Evolutionary conservation across 352 stramenopile genomes (phyloP), one percentile per base, ranked within the genome.

Genomic region (Pythium aquatile): DNA sequence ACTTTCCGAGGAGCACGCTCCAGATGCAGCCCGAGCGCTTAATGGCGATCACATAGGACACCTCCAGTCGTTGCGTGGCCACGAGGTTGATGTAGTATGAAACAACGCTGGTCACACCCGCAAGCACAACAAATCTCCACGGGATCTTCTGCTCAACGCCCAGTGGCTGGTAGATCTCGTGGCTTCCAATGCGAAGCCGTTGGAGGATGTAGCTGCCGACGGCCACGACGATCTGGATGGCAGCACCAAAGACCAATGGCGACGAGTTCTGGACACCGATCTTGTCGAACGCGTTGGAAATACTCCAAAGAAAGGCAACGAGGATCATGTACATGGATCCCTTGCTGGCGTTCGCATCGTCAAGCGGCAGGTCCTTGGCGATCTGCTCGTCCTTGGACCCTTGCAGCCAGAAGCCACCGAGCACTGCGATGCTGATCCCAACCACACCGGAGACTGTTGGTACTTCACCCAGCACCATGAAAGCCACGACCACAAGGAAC

Each of bases 81-180:
- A 91, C 74, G 48, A 93, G 77, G 66, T 93, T 93, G 56, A 93
- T 90, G 63, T 93, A 93, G 63, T 93, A 93, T 59, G 82, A 77
- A n/a, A 91, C 75, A 42, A 93, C 72, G 60, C 84, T 93, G 11
- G 80, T 89, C 53, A 91, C 52, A 10, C 76, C 81, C 0, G 84
- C 77, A 5, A 93, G 76, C 14, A 85, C 61, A 56, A 93, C 82
- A 47, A 81, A 82, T 35, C 79, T 81, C 84, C 84, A 93, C 46
- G 84, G 84, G 60, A 88, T 86, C 56, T 87, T 78, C 29, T 73
- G 16, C 55, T 88, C 64, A 14, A 74, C 68, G 32, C 82, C 82
- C 16, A 91, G 75, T 8, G 82, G 82, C 13, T 75, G 32, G 42
- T 86, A 78, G n/a, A 92, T 65, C 24, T 92, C 79, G n/a, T 83